Evolutionary conservation across 2,329 filamentous ascomycete genomes (phyloP), one percentile per base, ranked within the genome.

Genomic region (Penicillium sp.): DNA sequence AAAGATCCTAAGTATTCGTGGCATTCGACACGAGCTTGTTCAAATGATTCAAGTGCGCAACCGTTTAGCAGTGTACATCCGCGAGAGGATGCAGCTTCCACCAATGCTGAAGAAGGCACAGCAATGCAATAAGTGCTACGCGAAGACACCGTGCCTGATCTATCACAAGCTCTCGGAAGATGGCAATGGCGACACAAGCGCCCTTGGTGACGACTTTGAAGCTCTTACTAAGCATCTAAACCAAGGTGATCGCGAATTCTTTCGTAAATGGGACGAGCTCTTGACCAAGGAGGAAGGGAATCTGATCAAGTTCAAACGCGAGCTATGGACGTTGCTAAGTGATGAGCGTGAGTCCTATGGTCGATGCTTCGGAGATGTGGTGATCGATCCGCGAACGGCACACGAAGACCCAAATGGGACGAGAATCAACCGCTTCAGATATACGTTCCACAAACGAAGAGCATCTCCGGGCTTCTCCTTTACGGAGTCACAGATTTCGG

Each of bases 11-110:
- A 88, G 93, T 25, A 91, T 99, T 46, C 92, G 93, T 3, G 89
- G 92, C 6, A 85, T 98, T 60, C 87, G 92, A 40, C 89, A 92
- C 67, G 95, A 99, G 74, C 85, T 99, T 55, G 88, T 93, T 40
- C 93, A 97, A 69, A 97, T 99, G 93, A 90, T 99, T 61, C 93
- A 98, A 81, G 90, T 97, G 76, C 89, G 95, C 55, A 99, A 99
- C 71, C 87, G 92, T 67, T 81, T 99, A 19, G 93, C 94, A 3
- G 90, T 89, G 67, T 93, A 92, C 72, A 87, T 97, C 45, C 89
- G 92, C 59, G 89, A 96, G 72, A 87, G 91, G 60, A 88, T 90
- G 64, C 87, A 92, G 63, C 83, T 99, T 28, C 95, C 95, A 1
- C 87, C 89, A 0, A 95, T 99, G 89, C 84, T 96, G 58, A 90